Percentiles rank a stretch among this genome's conserved stretches.
Evolutionary conservation across 2,329 filamentous ascomycete genomes (phyloP).

Genomic region (Annulohypoxylon truncatum): DNA sequence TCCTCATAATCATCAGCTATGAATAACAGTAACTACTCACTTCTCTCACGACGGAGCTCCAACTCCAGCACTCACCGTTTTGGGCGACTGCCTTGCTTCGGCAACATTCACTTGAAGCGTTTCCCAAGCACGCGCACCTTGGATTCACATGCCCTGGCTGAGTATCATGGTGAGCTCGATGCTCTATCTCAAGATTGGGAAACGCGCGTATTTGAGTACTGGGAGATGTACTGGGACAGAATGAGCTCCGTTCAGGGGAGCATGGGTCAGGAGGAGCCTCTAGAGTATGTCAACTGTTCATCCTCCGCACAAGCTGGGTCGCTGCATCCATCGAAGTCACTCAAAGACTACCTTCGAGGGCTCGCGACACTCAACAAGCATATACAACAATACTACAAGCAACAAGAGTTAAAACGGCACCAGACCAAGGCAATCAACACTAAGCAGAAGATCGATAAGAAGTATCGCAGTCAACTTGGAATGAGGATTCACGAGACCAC

Average conservation of each 20-base stretch:
- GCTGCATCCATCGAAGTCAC: background rate
- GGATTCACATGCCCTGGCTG: slow-evolving; percentile 15
- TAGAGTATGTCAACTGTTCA: background rate
- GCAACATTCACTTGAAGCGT: slow-evolving; percentile 17
- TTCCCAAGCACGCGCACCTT: slow-evolving; percentile 22
- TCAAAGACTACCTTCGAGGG: background rate
- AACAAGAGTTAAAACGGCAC: slow-evolving; percentile 6
- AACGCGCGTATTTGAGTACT: slow-evolving; percentile 16
- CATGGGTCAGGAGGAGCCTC: background rate
- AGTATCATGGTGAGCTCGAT: slow-evolving; percentile 18
- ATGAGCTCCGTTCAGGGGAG: slow-evolving; percentile 1
- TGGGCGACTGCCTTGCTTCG: slow-evolving; percentile 13
- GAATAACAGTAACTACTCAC: slow-evolving; percentile 1
- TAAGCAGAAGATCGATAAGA: slow-evolving; percentile 20
- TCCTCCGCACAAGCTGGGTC: background rate
- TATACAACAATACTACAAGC: background rate
- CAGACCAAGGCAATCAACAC: slow-evolving; percentile 9
- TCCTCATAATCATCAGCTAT: background rate
- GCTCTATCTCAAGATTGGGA: slow-evolving; percentile 15
- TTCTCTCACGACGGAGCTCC: background rate
- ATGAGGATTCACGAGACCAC: slow-evolving; percentile 8
- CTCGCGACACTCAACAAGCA: slow-evolving; percentile 1
- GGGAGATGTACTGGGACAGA: slow-evolving; percentile 17
- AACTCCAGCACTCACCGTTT: background rate
- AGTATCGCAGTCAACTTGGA: slow-evolving; percentile 18